A percentile compares a stretch with the other conserved stretches of the same genome.
Conservation (phyloP, 2,329 filamentous ascomycete species). For the Cadophora sp. region DNA sequence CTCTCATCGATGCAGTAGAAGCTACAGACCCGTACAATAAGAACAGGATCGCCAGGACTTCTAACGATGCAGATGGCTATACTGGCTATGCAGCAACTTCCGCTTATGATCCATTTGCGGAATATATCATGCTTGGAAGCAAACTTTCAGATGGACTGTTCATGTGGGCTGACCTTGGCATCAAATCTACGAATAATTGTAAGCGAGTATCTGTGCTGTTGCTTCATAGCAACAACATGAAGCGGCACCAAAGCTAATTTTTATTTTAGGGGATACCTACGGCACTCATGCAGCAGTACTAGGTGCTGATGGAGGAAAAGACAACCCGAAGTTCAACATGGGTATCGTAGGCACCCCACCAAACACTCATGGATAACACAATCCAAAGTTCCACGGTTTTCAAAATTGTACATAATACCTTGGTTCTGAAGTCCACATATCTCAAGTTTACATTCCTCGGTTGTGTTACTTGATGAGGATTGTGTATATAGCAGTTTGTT, state of each 20-base stretch:
- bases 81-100: slow-evolving; percentile 50
- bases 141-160: slow-evolving; percentile 58
- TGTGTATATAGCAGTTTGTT: slow-evolving; percentile 2
- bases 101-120: slow-evolving; percentile 58
- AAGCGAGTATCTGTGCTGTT: neutral
- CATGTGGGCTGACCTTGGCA: slow-evolving; percentile 58
- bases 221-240: neutral
- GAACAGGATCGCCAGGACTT: slow-evolving; percentile 55
- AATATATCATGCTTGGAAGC: slow-evolving; percentile 65
- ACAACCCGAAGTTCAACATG: slow-evolving; percentile 33
- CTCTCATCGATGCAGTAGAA: slow-evolving; percentile 61
- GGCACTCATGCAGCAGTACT: slow-evolving; percentile 30
- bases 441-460: neutral
- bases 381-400: neutral
- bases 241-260: slow-evolving; percentile 9
- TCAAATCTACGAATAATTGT: slow-evolving; percentile 25
- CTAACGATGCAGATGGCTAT: slow-evolving; percentile 56
- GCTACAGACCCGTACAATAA: slow-evolving; percentile 53
- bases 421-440: neutral
- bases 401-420: neutral
- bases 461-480: too few relatives aligned
- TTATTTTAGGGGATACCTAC: slow-evolving; percentile 23
- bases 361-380: slow-evolving; percentile 12
- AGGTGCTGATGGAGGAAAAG: slow-evolving; percentile 30
- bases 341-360: slow-evolving; percentile 26